Base-by-base conservation (phyloP, 768 basidiomycete species). In the Chalciporus chontae region DNA sequence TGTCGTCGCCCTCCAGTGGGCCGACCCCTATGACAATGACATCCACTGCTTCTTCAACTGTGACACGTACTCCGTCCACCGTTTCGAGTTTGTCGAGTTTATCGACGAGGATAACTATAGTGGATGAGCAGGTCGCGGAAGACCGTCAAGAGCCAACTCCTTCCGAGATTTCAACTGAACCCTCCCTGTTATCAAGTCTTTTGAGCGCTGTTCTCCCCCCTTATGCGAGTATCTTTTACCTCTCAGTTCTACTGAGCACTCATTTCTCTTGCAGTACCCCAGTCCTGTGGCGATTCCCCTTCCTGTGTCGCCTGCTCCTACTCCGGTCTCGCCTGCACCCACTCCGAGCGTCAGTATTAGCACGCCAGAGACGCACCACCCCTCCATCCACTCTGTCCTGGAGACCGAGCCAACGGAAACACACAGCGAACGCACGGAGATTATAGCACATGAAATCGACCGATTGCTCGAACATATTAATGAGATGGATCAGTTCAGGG, bases 151-250 rank as follows among this genome's bases (percentile, higher is more conserved):
- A 11, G 23, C 55, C 55, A 3, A 51, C 58, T 5, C 53, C 43
- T 18, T 56, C 61, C 15, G 71, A 75, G n/a, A 58, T 72, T 15
- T 75, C 79, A 5, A 84, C 83, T 3, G 74, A 74, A 54, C 81
- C 84, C 6, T 78, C 83, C 1, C 65, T 87, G 24, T 64, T 87
- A 17, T 75, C 80, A 10, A 78, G 77, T 3, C 68, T 69, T 34
- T 61, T 51, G 17, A 51, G 57, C 19, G 57, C 65, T 8, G 34
- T 60, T 18, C 67, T 32, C 14, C 32, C 32, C 14, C 32, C 61
- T 48, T 59, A 67, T 14, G 78, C 78, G 60, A 59, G 75, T 73
- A 24, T 17, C 45, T 23, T 39, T n/a, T 23, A 4, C 9, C 5
- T 26, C 13, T 5, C 3, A 27, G 37, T 43, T 4, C 5, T 43